These are phyloP conservation scores for Zangia roseola DNA, from an alignment of 768 basidiomycete species.

Conservation along the genomic window DNA sequence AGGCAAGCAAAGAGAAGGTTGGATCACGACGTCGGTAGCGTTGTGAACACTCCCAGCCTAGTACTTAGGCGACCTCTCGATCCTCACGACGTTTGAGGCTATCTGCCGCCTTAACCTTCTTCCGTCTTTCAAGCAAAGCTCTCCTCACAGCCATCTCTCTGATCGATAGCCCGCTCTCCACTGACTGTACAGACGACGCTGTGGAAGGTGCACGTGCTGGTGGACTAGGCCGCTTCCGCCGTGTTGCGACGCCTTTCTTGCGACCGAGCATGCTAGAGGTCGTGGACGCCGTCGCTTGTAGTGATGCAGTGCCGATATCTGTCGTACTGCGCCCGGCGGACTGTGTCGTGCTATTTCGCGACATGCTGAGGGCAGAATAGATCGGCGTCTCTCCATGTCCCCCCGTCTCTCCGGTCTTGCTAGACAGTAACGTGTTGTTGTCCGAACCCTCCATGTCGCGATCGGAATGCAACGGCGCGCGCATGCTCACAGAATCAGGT, in stretches of 20 bases:
- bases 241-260: conserved; percentile 17
- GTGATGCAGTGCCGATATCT: neutral
- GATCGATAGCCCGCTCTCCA: conserved; percentile 20
- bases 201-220: conserved; percentile 24
- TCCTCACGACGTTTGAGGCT: neutral
- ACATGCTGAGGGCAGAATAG: conserved; percentile 1
- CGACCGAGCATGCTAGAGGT: conserved; percentile 19
- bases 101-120: conserved; percentile 16
- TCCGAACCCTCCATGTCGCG: neutral
- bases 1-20: too few relatives aligned
- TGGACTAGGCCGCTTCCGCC: conserved; percentile 20
- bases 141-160: conserved; percentile 23
- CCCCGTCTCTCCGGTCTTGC: neutral
- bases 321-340: conserved; percentile 7
- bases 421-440: neutral
- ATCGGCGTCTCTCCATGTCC: neutral
- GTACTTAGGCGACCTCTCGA: neutral
- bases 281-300: conserved; percentile 5
- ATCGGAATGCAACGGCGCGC: neutral
- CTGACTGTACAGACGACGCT: conserved; percentile 26
- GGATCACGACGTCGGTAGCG: too few relatives aligned
- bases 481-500: conserved; percentile 2
- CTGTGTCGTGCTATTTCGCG: conserved; percentile 10
- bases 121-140: conserved; percentile 28
- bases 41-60: neutral